Evolutionary conservation across 1,139 yeast species (phyloP).

Genomic region (Candida glucosophila): DNA sequence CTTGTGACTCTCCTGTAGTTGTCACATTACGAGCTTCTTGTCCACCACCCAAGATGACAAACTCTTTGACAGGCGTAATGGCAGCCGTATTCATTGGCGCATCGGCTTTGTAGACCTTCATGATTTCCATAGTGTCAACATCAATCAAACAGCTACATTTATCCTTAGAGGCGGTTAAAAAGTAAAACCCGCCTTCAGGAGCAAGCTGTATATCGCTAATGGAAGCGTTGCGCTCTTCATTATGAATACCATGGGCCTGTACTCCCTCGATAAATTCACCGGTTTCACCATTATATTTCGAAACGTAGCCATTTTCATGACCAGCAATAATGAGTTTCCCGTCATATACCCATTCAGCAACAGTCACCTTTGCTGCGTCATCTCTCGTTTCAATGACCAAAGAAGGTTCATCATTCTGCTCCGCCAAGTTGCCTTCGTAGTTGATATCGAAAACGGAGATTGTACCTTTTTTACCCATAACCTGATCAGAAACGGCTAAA

Average conservation of each 20-base stretch:
- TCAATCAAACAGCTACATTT: conserved; percentile 77
- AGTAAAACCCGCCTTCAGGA: conserved; percentile 72
- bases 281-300: conserved; percentile 69
- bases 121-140: conserved; percentile 61
- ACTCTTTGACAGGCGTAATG: conserved; percentile 86
- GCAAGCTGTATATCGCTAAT: conserved; percentile 89
- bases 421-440: conserved; percentile 26
- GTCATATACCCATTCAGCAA: conserved; percentile 83
- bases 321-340: conserved; percentile 75
- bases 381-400: conserved; percentile 57
- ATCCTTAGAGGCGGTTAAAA: conserved; percentile 90
- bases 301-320: conserved; percentile 76
- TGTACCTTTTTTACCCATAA: conserved; percentile 85
- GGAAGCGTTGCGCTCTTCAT: conserved; percentile 43
- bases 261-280: conserved; percentile 59
- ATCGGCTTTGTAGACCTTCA: conserved; percentile 78
- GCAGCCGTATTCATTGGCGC: conserved; percentile 96
- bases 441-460: conserved; percentile 60
- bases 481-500: conserved; percentile 81
- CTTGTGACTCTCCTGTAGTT: conserved; percentile 87
- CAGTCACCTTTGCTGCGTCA: conserved; percentile 60
- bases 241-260: conserved; percentile 56
- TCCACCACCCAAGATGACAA: conserved; percentile 96
- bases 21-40: conserved; percentile 98
- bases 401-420: conserved; percentile 42